Evolutionary conservation across 176 grass and related monocot genomes (phyloP).

Genomic region (Paspalum notatum): DNA sequence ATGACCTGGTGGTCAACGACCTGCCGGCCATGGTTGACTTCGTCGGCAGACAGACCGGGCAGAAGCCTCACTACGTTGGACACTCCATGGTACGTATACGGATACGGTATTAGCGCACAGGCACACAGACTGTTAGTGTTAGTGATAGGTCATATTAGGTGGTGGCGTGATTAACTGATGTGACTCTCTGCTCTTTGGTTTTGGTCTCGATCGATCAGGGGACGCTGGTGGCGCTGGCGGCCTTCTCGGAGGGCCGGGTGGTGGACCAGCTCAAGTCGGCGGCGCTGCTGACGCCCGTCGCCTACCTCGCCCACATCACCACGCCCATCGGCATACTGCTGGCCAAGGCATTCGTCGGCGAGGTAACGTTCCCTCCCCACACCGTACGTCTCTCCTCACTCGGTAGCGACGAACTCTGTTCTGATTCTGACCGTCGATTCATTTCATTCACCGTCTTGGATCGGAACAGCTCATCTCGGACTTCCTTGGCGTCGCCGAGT

Average conservation of each 20-base stretch:
- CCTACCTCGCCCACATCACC: slow-evolving; percentile 79
- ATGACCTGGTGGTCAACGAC: slow-evolving; percentile 74
- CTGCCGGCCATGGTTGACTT: slow-evolving; percentile 67
- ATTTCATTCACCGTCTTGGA: no score
- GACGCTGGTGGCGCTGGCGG: slow-evolving; percentile 71
- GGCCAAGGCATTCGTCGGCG: slow-evolving; percentile 67
- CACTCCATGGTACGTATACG: slow-evolving; percentile 79
- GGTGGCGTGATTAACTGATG: not conserved
- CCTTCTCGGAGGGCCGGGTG: slow-evolving; percentile 73
- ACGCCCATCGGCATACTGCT: slow-evolving; percentile 62
- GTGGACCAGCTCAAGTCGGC: slow-evolving; percentile 75
- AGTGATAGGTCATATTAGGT: no score
- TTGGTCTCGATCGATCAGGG: slow-evolving; percentile 48
- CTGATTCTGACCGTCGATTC: not conserved
- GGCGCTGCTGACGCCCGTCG: slow-evolving; percentile 77
- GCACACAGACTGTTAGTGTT: not conserved
- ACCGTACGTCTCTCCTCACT: no score
- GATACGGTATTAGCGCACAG: no score
- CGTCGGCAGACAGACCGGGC: slow-evolving; percentile 46
- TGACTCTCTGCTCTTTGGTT: not conserved
- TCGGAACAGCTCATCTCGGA: slow-evolving; percentile 48
- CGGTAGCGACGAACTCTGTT: not conserved
- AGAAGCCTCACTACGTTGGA: slow-evolving; percentile 85
- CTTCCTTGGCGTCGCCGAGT: slow-evolving; percentile 64
- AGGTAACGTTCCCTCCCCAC: slow-evolving; percentile 35